Evolutionary conservation across 768 basidiomycete genomes (phyloP), one percentile per base, ranked within the genome.

Genomic region (Pulveroboletus sp.): DNA sequence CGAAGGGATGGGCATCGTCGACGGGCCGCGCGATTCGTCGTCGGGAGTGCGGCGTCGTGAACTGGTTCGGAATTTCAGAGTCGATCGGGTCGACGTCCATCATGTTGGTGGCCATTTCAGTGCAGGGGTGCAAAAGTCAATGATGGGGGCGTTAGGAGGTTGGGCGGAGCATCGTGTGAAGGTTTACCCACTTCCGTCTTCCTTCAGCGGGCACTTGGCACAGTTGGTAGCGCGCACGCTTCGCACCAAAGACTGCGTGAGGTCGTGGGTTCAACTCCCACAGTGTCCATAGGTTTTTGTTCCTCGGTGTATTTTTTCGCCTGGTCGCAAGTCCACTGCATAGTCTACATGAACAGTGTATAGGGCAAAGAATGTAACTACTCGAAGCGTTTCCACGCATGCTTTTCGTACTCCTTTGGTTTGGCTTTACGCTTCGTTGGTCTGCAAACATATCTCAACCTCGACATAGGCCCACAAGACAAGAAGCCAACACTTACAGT

Each of bases 1-100:
- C 92, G 62, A 92, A 94, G 5, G 92, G 90, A 61, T 93, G 90
- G 0, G 76, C 76, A 36, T 89, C 87, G 65, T 92, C 85, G 13
- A 93, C 77, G 12, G 71, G 69, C 2, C 77, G 77, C 19, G 74
- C 55, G 31, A 47, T 43, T 20, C 64, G 60, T 47, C 58, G 51
- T 51, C 60, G 47, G 5, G 47, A 33, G 9, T 43, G 52, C 21
- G 49, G 52, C 5, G 44, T 40, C 32, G 48, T 25, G 24, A 36
- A 49, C 20, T 55, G 54, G 43, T 47, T 46, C n/a, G 51, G 47
- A 43, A 57, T 51, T 19, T 67, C 66, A 14, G 57, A 47, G 2
- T 66, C 66, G 51, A 61, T 57, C 35, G 44, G 54, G 57, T 66
- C 65, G 3, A 66, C 51, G 46, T 66, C 65, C 65, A 68, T 66